Conservation (phyloP, 257 asterid species). For the Przewalskia tangutica region DNA sequence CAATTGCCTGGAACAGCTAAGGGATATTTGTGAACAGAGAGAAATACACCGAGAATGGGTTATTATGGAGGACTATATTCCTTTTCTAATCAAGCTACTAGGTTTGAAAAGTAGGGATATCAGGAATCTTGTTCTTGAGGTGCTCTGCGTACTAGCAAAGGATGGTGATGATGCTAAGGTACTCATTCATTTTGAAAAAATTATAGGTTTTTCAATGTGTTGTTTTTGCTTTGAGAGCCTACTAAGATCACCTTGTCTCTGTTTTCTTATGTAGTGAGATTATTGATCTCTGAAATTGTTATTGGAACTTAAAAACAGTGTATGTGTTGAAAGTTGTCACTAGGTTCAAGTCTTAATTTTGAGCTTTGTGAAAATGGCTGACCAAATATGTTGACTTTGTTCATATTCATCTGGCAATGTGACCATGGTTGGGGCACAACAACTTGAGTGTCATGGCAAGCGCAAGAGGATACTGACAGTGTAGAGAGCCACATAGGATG, state of each 20-base stretch:
- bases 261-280: not conserved
- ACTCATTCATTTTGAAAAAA: not conserved
- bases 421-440: not conserved
- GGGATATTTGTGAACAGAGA: slow-evolving; percentile 46
- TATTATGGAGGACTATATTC: slow-evolving; percentile 49
- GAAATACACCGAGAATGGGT: slow-evolving; percentile 58
- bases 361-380: not conserved
- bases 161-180: slow-evolving; percentile 55
- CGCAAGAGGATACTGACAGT: not conserved
- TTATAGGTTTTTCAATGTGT: not conserved
- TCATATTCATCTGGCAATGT: not conserved
- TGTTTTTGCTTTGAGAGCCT: not conserved
- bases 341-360: not conserved
- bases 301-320: not conserved
- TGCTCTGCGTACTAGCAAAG: slow-evolving; percentile 46
- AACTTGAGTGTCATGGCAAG: not conserved
- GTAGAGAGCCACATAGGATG: not conserved
- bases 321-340: not conserved
- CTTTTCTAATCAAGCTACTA: slow-evolving; percentile 38
- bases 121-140: slow-evolving; percentile 33
- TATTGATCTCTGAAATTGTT: not conserved
- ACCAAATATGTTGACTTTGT: not conserved
- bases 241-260: not conserved
- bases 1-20: slow-evolving; percentile 28
- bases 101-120: slow-evolving; percentile 35